Evolutionary conservation across 257 asterid species (phyloP).

Genomic region (Fraxinus americana): DNA sequence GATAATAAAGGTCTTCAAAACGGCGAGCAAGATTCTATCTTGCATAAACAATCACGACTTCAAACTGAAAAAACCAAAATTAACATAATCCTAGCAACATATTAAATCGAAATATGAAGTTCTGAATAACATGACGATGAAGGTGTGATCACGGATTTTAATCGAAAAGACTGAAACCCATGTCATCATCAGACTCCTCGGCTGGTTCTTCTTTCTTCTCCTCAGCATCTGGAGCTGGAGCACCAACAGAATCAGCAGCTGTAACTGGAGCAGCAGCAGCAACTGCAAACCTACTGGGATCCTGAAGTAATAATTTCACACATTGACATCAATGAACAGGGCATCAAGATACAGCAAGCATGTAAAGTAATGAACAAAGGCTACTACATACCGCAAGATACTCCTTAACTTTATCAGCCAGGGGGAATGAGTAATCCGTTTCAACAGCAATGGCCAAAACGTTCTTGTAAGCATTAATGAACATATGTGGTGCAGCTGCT

Average conservation of each 20-base stretch:
- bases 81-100: background rate
- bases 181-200: constrained; percentile 14
- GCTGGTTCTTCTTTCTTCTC: constrained; percentile 5
- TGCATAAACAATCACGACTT: no score
- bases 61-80: background rate
- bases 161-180: background rate
- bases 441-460: constrained; percentile 23
- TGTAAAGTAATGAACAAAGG: no score
- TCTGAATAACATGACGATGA: background rate
- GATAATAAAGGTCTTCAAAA: background rate
- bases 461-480: constrained; percentile 22
- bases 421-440: constrained; percentile 22
- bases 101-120: background rate
- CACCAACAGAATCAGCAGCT: constrained; percentile 4
- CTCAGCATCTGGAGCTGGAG: background rate
- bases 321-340: background rate
- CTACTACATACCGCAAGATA: constrained; percentile 15
- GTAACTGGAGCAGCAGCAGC: constrained; percentile 3
- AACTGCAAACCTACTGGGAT: constrained; percentile 16
- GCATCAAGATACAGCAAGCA: no score
- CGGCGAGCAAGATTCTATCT: background rate
- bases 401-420: constrained; percentile 29
- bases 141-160: background rate
- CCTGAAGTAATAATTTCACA: background rate
- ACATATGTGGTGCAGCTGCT: constrained; percentile 29